These are phyloP conservation scores for Penstemon davidsonii DNA, from an alignment of 257 asterid species.

Conservation along the genomic window DNA sequence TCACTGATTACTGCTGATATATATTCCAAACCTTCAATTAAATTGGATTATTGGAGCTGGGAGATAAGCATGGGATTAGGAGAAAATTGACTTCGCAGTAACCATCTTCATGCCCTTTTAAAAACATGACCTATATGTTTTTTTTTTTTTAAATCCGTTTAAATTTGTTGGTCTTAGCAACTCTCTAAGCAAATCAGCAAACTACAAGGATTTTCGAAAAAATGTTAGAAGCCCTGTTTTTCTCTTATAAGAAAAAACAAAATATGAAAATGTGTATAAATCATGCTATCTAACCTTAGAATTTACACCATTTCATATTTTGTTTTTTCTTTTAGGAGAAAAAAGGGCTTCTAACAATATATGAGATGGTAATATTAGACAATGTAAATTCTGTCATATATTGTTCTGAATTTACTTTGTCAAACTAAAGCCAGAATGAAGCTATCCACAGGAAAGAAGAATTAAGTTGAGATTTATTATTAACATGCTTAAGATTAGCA, in stretches of 20 bases:
- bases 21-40: not conserved
- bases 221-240: not conserved
- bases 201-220: not conserved
- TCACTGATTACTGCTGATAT: not conserved
- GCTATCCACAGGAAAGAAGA: not conserved
- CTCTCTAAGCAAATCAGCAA: conserved; percentile 5
- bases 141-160: not conserved
- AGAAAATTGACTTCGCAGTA: conserved; percentile 7
- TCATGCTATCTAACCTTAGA: too few relatives aligned
- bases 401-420: not conserved
- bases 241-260: too few relatives aligned
- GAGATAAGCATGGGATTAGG: conserved; percentile 3
- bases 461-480: not conserved
- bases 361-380: too few relatives aligned
- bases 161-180: not conserved
- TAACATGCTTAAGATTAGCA: not conserved
- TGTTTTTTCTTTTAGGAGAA: too few relatives aligned
- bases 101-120: not conserved
- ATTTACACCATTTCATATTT: too few relatives aligned
- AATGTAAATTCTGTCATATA: not conserved
- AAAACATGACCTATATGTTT: not conserved
- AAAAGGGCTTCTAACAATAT: too few relatives aligned
- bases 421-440: conserved; percentile 1
- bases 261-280: too few relatives aligned
- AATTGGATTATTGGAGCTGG: conserved; percentile 15